Evolutionary conservation across 2,329 filamentous ascomycete species (phyloP).

Genomic region (Pezicula neosporulosa): DNA sequence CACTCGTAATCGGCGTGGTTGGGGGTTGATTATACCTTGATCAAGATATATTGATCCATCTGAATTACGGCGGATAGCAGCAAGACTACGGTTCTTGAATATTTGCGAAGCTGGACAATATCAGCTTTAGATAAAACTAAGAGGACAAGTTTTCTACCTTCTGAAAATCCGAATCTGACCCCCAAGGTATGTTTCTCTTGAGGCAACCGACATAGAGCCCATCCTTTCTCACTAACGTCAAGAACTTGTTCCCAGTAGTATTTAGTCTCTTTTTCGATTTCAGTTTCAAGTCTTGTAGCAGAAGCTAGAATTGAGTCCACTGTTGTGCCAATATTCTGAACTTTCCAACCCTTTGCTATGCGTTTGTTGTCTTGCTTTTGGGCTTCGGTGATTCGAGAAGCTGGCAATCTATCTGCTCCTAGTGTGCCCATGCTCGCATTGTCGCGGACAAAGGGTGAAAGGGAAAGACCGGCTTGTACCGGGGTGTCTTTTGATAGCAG

Average conservation of each 20-base stretch:
- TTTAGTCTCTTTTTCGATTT: slow-evolving; percentile 74
- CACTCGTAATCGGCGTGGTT: slow-evolving; percentile 62
- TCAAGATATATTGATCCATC: slow-evolving; percentile 77
- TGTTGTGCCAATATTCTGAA: slow-evolving; percentile 72
- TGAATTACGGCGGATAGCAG: slow-evolving; percentile 69
- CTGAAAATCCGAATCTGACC: slow-evolving; percentile 85
- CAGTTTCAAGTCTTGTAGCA: slow-evolving; percentile 67
- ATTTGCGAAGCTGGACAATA: slow-evolving; percentile 44
- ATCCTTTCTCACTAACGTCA: slow-evolving; percentile 76
- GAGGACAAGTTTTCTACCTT: slow-evolving; percentile 35
- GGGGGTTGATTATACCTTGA: slow-evolving; percentile 41
- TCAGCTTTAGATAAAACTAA: slow-evolving; percentile 24
- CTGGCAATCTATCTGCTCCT: slow-evolving; percentile 61
- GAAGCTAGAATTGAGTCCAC: slow-evolving; percentile 72
- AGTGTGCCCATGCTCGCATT: slow-evolving; percentile 72
- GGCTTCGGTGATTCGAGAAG: slow-evolving; percentile 54
- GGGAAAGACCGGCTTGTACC: slow-evolving; percentile 62
- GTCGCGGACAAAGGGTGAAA: slow-evolving; percentile 68
- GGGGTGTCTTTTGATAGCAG: slow-evolving; percentile 80
- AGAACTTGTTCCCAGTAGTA: slow-evolving; percentile 94
- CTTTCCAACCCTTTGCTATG: slow-evolving; percentile 67
- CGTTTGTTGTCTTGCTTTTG: slow-evolving; percentile 53
- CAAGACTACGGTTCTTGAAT: slow-evolving; percentile 70
- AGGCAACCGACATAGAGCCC: slow-evolving; percentile 78
- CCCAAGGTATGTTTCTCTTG: slow-evolving; percentile 71